phyloP scores from a whole-genome alignment of 129 eudicot genomes.

The Arctium minus region DNA sequence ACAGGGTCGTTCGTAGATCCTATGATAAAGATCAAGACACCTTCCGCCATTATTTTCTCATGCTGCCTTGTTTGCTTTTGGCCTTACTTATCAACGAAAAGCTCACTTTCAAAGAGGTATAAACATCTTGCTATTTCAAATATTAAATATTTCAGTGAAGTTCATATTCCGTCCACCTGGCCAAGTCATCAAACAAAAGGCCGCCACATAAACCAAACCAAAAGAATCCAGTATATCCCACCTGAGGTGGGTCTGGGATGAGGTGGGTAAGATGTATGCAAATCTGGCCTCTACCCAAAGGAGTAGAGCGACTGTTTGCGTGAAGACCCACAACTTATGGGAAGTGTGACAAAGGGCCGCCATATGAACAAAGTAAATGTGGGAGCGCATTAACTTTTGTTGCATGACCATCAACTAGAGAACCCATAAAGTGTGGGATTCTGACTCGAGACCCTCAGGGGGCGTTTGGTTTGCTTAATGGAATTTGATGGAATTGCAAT shows the following conservation, averaged over 20 bases:
- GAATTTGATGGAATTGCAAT: too few species aligned
- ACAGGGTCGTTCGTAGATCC: slow-evolving; percentile 83
- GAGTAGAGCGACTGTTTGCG: background rate
- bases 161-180: background rate
- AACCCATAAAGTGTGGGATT: background rate
- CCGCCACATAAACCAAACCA: background rate
- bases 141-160: background rate
- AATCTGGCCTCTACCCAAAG: background rate
- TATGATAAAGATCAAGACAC: slow-evolving; percentile 94
- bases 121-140: background rate
- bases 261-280: background rate
- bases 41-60: slow-evolving; percentile 77
- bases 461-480: too few species aligned
- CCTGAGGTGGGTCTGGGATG: too few species aligned
- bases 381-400: background rate
- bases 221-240: background rate
- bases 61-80: slow-evolving; percentile 66
- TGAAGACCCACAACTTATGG: background rate
- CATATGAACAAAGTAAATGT: background rate
- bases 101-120: slow-evolving; percentile 81
- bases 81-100: slow-evolving; percentile 70
- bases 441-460: background rate
- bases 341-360: background rate
- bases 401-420: background rate
- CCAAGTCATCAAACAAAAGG: background rate